These are phyloP conservation scores for Glonium stellatum DNA, from an alignment of 495 filamentous ascomycete species.

Conservation along the genomic window DNA sequence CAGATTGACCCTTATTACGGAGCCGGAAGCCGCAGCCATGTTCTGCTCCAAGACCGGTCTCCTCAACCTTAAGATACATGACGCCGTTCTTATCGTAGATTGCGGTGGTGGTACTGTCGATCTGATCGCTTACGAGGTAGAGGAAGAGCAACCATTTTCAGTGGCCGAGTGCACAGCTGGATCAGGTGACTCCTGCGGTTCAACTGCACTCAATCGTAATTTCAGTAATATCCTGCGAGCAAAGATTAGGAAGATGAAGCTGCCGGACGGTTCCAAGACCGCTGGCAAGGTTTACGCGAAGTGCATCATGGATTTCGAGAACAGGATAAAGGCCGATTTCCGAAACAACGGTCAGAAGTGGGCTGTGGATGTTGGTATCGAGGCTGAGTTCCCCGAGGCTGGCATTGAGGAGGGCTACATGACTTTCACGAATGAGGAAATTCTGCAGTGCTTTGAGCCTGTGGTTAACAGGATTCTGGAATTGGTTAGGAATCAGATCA, in stretches of 20 bases:
- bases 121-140: constrained; percentile 70
- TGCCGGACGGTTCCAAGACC: constrained; percentile 66
- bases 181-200: constrained; percentile 68
- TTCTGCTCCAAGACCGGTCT: constrained; percentile 71
- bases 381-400: constrained; percentile 69
- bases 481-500: constrained; percentile 69
- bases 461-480: constrained; percentile 70
- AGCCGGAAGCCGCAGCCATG: constrained; percentile 65
- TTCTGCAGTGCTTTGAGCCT: constrained; percentile 70
- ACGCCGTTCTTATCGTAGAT: constrained; percentile 68
- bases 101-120: constrained; percentile 71
- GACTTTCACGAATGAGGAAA: constrained; percentile 77
- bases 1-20: constrained; percentile 61
- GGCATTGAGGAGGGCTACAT: constrained; percentile 74
- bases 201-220: constrained; percentile 66
- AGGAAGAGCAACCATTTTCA: constrained; percentile 67
- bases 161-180: constrained; percentile 69
- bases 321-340: constrained; percentile 73
- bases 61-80: constrained; percentile 65
- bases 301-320: constrained; percentile 77
- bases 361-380: constrained; percentile 70
- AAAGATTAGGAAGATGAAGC: constrained; percentile 73
- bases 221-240: constrained; percentile 69
- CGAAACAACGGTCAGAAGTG: constrained; percentile 74
- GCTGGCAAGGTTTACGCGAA: constrained; percentile 70